phyloP scores from a whole-genome alignment of 2,329 filamentous ascomycete species.

The Colletotrichum cereale region DNA sequence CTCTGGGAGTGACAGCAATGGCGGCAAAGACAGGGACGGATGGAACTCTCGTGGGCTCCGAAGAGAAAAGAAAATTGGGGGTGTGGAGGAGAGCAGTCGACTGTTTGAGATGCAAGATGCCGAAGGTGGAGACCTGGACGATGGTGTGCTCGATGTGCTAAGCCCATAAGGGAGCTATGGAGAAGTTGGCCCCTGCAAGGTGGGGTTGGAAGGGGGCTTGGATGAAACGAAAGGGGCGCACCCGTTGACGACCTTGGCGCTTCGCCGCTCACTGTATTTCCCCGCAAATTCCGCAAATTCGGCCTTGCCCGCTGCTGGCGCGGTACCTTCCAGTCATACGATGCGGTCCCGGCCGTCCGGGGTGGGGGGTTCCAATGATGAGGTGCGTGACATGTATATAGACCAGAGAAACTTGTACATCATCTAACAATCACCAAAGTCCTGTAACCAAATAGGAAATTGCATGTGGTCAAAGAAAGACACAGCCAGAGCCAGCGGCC shows the following conservation, averaged over 20 bases:
- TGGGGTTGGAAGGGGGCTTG: constrained; percentile 1
- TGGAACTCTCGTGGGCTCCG: background rate
- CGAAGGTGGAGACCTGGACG: constrained; percentile 23
- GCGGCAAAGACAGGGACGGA: background rate
- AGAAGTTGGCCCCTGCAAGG: constrained; percentile 13
- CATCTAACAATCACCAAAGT: background rate
- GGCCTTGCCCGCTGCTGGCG: constrained; percentile 30
- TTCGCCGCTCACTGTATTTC: too few relatives aligned
- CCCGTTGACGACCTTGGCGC: constrained; percentile 26
- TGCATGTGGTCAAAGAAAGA: background rate
- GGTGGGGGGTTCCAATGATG: background rate
- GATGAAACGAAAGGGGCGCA: constrained; percentile 12
- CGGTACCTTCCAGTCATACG: constrained; percentile 26
- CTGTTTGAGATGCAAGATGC: constrained; percentile 21
- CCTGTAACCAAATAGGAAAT: background rate
- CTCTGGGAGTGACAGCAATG: constrained; percentile 3
- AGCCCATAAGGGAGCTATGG: constrained; percentile 17
- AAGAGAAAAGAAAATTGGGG: constrained; percentile 29
- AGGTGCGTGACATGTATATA: too few relatives aligned
- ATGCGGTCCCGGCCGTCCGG: constrained; percentile 24
- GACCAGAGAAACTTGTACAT: background rate
- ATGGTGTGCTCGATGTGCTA: constrained; percentile 38
- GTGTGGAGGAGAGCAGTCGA: constrained; percentile 18
- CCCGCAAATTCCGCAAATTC: constrained; percentile 38
- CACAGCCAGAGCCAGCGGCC: background rate